phyloP scores from a whole-genome alignment of 2,329 filamentous ascomycete species.

The Stagonosporopsis tanaceti region DNA sequence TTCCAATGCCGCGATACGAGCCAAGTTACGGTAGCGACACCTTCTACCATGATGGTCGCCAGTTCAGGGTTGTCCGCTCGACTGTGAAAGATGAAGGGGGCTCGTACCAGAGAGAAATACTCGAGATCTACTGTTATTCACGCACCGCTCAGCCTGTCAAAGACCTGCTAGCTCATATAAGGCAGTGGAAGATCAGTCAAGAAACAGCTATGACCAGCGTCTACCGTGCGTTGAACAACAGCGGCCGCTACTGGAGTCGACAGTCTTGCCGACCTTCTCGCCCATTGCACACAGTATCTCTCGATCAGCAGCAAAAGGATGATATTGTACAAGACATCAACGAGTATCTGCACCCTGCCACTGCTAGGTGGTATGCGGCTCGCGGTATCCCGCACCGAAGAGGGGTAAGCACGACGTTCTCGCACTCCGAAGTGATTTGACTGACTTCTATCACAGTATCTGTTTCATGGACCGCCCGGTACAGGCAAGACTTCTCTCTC shows the following conservation, averaged over 20 bases:
- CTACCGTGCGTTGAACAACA: slow-evolving; percentile 50
- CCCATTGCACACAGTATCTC: slow-evolving; percentile 77
- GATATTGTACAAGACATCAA: slow-evolving; percentile 75
- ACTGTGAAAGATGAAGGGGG: slow-evolving; percentile 42
- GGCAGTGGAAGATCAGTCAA: slow-evolving; percentile 54
- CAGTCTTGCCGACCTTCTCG: slow-evolving; percentile 67
- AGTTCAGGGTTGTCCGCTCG: slow-evolving; percentile 52
- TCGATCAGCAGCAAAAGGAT: slow-evolving; percentile 72
- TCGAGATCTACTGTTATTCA: slow-evolving; percentile 59
- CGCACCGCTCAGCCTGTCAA: slow-evolving; percentile 59
- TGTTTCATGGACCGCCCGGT: slow-evolving; percentile 81
- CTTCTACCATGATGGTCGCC: slow-evolving; percentile 54
- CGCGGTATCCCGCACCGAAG: slow-evolving; percentile 85
- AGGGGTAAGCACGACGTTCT: slow-evolving; percentile 53
- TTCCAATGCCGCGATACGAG: slow-evolving; percentile 53
- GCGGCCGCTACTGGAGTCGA: slow-evolving; percentile 50
- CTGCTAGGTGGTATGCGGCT: slow-evolving; percentile 79
- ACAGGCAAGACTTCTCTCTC: slow-evolving; percentile 71
- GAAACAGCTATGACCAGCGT: slow-evolving; percentile 56
- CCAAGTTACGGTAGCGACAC: slow-evolving; percentile 57
- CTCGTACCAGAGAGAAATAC: slow-evolving; percentile 49
- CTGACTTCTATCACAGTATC: slow-evolving; percentile 57
- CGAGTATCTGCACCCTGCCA: slow-evolving; percentile 76
- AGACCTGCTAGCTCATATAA: slow-evolving; percentile 55
- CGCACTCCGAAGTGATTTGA: background rate